Base-by-base conservation (phyloP, 352 stramenopile species). In the Phytophthora uliginosa region DNA sequence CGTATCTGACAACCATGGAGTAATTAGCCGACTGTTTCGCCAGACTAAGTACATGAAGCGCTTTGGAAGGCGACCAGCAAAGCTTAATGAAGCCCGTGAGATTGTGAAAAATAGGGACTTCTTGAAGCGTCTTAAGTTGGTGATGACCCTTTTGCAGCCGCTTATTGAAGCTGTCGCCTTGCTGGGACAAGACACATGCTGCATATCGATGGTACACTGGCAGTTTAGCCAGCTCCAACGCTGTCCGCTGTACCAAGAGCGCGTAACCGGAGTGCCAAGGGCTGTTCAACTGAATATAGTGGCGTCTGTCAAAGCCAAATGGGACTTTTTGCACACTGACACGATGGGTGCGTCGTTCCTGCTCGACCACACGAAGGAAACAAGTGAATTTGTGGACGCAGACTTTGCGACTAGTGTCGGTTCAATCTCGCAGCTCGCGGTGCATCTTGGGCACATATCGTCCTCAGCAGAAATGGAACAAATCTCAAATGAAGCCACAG, bases 291-390 rank as follows among this genome's bases (percentile, higher is more conserved):
- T n/a, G n/a, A n/a, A n/a, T n/a, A n/a, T 42, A 17, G 10, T 12
- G 36, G 7, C 9, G 36, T 42, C 8, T 12, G 13, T 6, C 36
- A 42, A 12, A 17, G 1, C 36, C 9, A 42, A 42, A 17, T 10
- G 36, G 36, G 3, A 1, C 7, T 17, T 42, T 18, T 18, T 66
- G 47, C 59, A 59, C 50, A 59, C 59, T 0, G 48, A 66, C 20
- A 59, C 60, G 15, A 66, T 59, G 50, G 60, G 50, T 15, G 36
- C 28, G 20, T 66, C 50, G 4, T 66, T 59, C 26, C 20, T 59
- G 28, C 34, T 66, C 18, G 60, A 59, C 22, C 50, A 59, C 7
- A 66, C 34, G 17, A 66, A 59, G 60, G 52, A 1, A 20, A 42
- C 3, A 20, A 17, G 20, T 5, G 60, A 45, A 15, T 59, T 66